Percentiles rank a stretch among this genome's conserved stretches.
phyloP scores from a whole-genome alignment of 495 filamentous ascomycete species.

The Neurospora terricola region DNA sequence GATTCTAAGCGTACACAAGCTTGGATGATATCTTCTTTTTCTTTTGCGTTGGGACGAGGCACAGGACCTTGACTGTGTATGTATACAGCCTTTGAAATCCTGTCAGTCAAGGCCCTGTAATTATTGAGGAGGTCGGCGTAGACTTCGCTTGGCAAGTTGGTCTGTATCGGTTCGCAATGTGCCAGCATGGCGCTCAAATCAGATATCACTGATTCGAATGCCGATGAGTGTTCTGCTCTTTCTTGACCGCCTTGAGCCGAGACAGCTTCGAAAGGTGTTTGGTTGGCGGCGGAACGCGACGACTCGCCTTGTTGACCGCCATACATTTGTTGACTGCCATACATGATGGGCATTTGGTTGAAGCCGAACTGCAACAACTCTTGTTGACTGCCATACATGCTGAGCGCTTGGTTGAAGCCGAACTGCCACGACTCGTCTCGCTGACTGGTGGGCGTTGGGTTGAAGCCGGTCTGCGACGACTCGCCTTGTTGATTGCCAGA shows the following conservation, averaged over 20 bases:
- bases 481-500: neutral
- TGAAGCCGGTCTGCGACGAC: accelerated
- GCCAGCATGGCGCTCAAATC: neutral
- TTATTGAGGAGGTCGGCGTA: neutral
- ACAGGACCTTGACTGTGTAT: neutral
- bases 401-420: neutral
- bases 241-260: neutral
- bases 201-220: neutral
- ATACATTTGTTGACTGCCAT: neutral
- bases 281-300: neutral
- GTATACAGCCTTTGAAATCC: no score
- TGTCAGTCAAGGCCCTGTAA: neutral
- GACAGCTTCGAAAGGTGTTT: neutral
- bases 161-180: neutral
- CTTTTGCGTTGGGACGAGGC: neutral
- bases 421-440: neutral
- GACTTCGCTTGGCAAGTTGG: neutral
- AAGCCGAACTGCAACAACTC: no score
- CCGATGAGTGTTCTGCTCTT: neutral
- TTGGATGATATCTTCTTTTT: no score
- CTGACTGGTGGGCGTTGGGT: neutral
- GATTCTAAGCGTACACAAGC: neutral
- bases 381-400: neutral
- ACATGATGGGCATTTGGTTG: neutral
- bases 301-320: neutral